Conservation (phyloP, 2,329 filamentous ascomycete species). For the Verruconis gallopava region DNA sequence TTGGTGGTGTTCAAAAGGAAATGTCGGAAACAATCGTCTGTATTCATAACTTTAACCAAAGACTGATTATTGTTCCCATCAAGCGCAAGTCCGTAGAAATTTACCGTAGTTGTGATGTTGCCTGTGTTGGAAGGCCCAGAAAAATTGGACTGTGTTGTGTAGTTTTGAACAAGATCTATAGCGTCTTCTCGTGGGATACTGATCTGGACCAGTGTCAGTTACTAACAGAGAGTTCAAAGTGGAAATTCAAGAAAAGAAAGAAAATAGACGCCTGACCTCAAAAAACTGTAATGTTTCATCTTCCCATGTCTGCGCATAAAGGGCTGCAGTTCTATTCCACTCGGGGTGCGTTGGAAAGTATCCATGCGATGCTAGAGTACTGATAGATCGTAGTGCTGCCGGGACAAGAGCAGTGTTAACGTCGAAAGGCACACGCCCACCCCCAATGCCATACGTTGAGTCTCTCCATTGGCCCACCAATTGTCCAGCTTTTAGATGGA, state of each 20-base stretch:
- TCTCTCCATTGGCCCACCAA: slow-evolving; percentile 52
- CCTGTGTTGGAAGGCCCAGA: slow-evolving; percentile 31
- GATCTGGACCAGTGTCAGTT: slow-evolving; percentile 15
- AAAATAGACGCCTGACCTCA: slow-evolving; percentile 22
- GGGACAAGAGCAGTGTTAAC: slow-evolving; percentile 52
- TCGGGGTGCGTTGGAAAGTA: slow-evolving; percentile 38
- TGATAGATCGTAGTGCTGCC: slow-evolving; percentile 46
- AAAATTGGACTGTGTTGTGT: slow-evolving; percentile 32
- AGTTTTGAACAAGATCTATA: slow-evolving; percentile 33
- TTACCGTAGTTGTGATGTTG: slow-evolving; percentile 31
- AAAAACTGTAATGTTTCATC: slow-evolving; percentile 48
- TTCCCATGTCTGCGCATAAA: slow-evolving; percentile 49
- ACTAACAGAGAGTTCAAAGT: background rate
- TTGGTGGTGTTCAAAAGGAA: slow-evolving; percentile 50
- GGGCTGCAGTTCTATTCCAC: slow-evolving; percentile 34
- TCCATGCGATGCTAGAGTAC: slow-evolving; percentile 35
- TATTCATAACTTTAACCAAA: slow-evolving; percentile 47
- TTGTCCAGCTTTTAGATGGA: slow-evolving; percentile 42
- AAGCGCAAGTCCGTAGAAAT: slow-evolving; percentile 45
- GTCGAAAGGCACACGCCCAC: slow-evolving; percentile 50
- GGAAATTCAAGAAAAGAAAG: background rate
- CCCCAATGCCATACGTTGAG: slow-evolving; percentile 45
- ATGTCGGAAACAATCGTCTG: slow-evolving; percentile 50
- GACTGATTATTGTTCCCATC: slow-evolving; percentile 37
- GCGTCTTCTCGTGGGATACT: slow-evolving; percentile 33